phyloP scores from a whole-genome alignment of 352 stramenopile genomes.

The Pythium guiyangense region DNA sequence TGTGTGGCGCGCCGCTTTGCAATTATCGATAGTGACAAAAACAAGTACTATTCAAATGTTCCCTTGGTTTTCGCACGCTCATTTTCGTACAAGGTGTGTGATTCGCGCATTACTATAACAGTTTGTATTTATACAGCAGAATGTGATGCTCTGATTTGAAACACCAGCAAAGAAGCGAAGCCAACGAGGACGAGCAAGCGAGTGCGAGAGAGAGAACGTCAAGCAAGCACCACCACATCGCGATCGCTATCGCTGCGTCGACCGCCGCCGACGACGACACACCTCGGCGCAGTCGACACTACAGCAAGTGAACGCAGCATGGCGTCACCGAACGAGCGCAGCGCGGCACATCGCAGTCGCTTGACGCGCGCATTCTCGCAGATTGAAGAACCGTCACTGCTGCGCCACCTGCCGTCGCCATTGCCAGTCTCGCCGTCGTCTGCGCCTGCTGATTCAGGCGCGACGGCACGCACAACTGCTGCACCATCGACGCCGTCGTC shows the following conservation, averaged over 20 bases:
- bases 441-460: constrained; percentile 11
- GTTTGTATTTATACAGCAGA: no score
- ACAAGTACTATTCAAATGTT: no score
- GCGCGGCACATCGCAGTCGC: constrained; percentile 17
- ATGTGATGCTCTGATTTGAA: no score
- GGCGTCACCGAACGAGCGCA: not conserved
- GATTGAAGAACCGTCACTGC: constrained; percentile 41
- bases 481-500: constrained; percentile 9
- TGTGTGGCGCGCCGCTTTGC: not conserved
- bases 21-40: no score
- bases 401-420: constrained; percentile 18
- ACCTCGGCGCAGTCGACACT: not conserved
- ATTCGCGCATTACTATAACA: no score
- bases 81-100: no score
- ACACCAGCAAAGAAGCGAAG: no score
- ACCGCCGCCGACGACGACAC: not conserved
- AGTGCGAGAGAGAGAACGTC: no score
- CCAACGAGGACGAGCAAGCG: no score
- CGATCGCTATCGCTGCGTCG: no score
- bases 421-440: not conserved
- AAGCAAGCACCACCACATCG: not conserved
- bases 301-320: not conserved
- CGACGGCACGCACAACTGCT: no score
- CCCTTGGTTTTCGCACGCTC: no score
- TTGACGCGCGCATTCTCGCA: constrained; percentile 59